Conservation (phyloP, 495 filamentous ascomycete species). For the Daldinia decipiens region DNA sequence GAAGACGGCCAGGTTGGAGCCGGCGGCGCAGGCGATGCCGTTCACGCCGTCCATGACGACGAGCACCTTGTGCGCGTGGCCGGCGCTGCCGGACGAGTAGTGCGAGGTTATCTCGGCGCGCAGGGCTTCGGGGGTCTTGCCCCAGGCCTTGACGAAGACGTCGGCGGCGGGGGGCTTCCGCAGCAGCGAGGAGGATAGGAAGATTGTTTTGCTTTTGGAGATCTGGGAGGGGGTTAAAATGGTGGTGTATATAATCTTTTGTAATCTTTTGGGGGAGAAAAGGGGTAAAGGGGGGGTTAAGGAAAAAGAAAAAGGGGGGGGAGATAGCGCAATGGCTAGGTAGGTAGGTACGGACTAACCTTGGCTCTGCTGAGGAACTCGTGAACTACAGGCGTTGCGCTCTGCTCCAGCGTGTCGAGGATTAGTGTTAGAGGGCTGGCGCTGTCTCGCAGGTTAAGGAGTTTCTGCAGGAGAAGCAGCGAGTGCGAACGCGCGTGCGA, state of each 20-base stretch:
- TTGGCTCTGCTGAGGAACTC: constrained; percentile 82
- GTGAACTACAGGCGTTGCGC: constrained; percentile 71
- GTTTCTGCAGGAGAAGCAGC: constrained; percentile 83
- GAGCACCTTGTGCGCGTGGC: constrained; percentile 57
- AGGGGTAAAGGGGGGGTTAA: background rate
- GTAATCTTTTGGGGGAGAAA: too few species aligned
- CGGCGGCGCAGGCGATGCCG: constrained; percentile 53
- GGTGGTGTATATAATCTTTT: background rate
- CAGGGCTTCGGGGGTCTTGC: constrained; percentile 64
- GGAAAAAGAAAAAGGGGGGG: too few species aligned
- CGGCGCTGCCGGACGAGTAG: constrained; percentile 52
- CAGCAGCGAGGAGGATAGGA: constrained; percentile 79
- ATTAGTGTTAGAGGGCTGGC: constrained; percentile 88
- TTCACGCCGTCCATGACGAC: constrained; percentile 73
- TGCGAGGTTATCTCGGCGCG: constrained; percentile 66
- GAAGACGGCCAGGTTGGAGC: constrained; percentile 61
- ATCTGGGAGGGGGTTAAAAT: constrained; percentile 47
- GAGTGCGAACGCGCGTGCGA: constrained; percentile 85
- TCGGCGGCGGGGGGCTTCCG: constrained; percentile 65
- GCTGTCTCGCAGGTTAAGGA: constrained; percentile 79
- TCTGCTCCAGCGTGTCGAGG: constrained; percentile 86
- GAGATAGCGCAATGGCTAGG: too few species aligned
- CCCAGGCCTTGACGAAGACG: constrained; percentile 69
- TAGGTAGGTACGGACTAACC: constrained; percentile 53
- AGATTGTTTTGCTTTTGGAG: constrained; percentile 68